Evolutionary conservation across 2,329 filamentous ascomycete genomes (phyloP), one percentile per base, ranked within the genome.

Genomic region (Aureobasidium sp.): DNA sequence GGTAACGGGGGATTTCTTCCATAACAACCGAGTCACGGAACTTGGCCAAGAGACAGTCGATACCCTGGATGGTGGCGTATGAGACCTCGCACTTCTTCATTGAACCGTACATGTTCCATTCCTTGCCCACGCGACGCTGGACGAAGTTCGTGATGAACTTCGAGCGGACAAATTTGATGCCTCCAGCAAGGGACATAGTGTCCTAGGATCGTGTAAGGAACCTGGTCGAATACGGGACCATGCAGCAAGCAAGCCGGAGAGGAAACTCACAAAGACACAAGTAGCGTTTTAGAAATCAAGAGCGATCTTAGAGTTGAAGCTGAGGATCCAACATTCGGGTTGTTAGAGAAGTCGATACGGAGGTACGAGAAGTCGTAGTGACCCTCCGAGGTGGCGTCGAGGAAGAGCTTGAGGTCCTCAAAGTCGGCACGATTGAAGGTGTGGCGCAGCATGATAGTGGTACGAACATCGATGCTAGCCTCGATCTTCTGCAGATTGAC

Each of bases 1-100:
- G 86, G 69, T 91, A 96, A 58, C 88, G 85, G 0, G 85, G 80
- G 12, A 86, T 83, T 75, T 97, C 91, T 0, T 93, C 80, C 91
- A 97, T 97, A 35, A 99, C 91, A 0, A 91, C 93, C 40, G 91
- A 96, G 77, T 99, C 97, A 37, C 94, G 87, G 71, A 99, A 99
- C 71, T 97, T 97, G 73, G 95, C 89, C 7, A 97, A 85, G 0
- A 97, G 81, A 66, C 90, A 93, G 70, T 96, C 91, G 66, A 88
- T 87, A 50, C 94, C 94, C 77, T 99, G 94, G 63, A 96, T 93
- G 12, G 92, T 96, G n/a, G 94, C 94, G 73, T 97, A 99, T 0
- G 92, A 96, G 48, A 97, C 85, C 72, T 96, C 90, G 0, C 90
- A 90, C 52, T 90, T 81, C 74, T 96, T 97, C 75, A 90, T 85